Percentiles rank a stretch among this genome's conserved stretches.
Conservation (phyloP, 148 eudicot species). For the Heliamphora exappendiculata region DNA sequence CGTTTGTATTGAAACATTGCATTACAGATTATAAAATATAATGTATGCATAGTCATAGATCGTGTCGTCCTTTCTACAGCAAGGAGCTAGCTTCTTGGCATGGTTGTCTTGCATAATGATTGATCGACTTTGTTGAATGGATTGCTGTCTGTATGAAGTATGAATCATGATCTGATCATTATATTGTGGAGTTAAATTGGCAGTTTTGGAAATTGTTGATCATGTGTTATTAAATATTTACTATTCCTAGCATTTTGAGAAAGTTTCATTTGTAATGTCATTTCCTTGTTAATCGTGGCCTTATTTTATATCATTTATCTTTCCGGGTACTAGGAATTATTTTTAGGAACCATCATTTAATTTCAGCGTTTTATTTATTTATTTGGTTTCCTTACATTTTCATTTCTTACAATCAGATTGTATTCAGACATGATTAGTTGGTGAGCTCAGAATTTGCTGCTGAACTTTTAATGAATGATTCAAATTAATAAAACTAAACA, state of each 20-base stretch:
- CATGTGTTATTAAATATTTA: background rate
- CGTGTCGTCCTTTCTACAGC: background rate
- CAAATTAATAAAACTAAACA: background rate
- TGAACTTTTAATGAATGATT: background rate
- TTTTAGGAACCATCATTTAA: background rate
- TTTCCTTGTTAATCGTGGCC: background rate
- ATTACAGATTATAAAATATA: background rate
- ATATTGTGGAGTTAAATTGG: background rate
- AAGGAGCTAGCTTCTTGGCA: slow-evolving; percentile 1
- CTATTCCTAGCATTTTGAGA: background rate
- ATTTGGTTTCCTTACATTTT: no score
- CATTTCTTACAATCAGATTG: no score
- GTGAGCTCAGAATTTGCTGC: background rate
- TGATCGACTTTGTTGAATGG: background rate
- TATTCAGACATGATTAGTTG: background rate
- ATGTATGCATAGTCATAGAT: background rate
- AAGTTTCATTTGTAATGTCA: background rate
- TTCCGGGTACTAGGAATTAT: background rate
- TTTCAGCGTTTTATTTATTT: background rate
- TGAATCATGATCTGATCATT: background rate
- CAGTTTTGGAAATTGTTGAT: background rate
- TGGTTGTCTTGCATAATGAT: background rate
- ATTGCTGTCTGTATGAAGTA: background rate
- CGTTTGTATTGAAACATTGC: background rate
- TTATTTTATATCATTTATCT: background rate